Evolutionary conservation across 2,329 filamentous ascomycete species (phyloP), one percentile per base, ranked within the genome.

Genomic region (Aspergillus hiratsukae): DNA sequence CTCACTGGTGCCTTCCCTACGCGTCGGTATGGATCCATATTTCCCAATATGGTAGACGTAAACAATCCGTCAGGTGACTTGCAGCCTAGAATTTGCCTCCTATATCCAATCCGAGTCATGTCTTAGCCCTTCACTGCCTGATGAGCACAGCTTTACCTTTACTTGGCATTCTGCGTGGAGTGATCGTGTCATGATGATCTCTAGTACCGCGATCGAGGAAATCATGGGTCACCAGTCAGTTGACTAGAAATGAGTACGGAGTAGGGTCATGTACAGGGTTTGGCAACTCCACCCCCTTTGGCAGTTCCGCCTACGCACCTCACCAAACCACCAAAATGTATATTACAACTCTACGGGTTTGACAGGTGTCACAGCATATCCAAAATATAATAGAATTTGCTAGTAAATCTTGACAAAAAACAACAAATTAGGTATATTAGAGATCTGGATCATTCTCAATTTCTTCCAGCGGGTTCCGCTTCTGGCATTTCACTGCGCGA

Each of bases 61-160:
- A 46, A 46, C 43, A 46, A 46, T 5, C 21, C 60, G 25, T 64
- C 43, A 35, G 64, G 62, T 31, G 56, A 61, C n/a, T 59, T 7
- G 48, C 46, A 17, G 51, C 27, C 45, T 56, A 46, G 60, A 55
- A 35, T 52, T 48, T n/a, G 57, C 60, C 29, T 58, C 46, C 31
- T 6, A 7, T 37, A 7, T 37, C 14, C 31, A 28, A 37, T 37
- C 31, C 31, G 6, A 37, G 14, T 37, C 31, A 37, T 37, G 14
- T 37, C 31, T 17, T 37, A 37, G 31, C 31, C 31, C 14, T 17
- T 17, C 31, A 37, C 6, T 1, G 23, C 23, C 23, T 23, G 23
- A 17, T 8, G 31, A 37, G 31, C 14, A 37, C 6, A 5, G 5
- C 31, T n/a, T 17, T 17, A 37, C 31, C 31, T 37, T 37, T 37